Conservation (phyloP, 2,329 filamentous ascomycete species). For the Hymenoscyphus fraxineus region DNA sequence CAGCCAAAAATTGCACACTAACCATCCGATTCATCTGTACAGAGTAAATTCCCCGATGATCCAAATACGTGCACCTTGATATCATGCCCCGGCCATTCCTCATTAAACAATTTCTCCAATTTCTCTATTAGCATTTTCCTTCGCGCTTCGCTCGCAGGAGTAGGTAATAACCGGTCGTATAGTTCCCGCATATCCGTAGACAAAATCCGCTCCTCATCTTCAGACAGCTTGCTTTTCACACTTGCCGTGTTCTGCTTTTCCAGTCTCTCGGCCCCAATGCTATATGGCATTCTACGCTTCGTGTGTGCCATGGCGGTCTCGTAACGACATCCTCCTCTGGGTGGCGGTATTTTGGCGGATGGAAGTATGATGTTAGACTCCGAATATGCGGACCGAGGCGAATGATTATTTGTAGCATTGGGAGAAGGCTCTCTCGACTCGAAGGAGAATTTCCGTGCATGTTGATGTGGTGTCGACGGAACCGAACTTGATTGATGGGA, state of each 20-base stretch:
- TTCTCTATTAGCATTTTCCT: constrained; percentile 77
- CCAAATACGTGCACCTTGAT: constrained; percentile 94
- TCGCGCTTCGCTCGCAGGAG: constrained; percentile 70
- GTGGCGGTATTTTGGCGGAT: constrained; percentile 61
- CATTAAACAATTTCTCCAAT: constrained; percentile 80
- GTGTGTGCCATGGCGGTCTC: constrained; percentile 82
- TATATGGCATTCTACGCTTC: constrained; percentile 87
- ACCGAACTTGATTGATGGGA: constrained; percentile 81
- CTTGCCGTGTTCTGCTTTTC: constrained; percentile 68
- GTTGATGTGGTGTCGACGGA: constrained; percentile 88
- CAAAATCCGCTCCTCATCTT: constrained; percentile 71
- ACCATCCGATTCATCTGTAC: constrained; percentile 96
- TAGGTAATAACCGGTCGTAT: constrained; percentile 82
- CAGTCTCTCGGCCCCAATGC: constrained; percentile 74
- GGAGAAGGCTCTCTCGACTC: constrained; percentile 80
- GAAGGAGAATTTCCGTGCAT: constrained; percentile 76
- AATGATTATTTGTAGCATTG: constrained; percentile 70
- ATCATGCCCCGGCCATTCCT: constrained; percentile 85
- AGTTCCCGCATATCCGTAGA: constrained; percentile 80
- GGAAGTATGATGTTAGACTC: constrained; percentile 76
- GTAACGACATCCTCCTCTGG: constrained; percentile 70
- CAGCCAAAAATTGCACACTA: constrained; percentile 36
- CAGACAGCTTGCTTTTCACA: constrained; percentile 65
- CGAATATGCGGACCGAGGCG: constrained; percentile 84
- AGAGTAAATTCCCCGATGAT: constrained; percentile 93